Percentiles rank a stretch among this genome's conserved stretches.
Conservation (phyloP, 2,329 filamentous ascomycete species). For the Hypoxylon sp. region DNA sequence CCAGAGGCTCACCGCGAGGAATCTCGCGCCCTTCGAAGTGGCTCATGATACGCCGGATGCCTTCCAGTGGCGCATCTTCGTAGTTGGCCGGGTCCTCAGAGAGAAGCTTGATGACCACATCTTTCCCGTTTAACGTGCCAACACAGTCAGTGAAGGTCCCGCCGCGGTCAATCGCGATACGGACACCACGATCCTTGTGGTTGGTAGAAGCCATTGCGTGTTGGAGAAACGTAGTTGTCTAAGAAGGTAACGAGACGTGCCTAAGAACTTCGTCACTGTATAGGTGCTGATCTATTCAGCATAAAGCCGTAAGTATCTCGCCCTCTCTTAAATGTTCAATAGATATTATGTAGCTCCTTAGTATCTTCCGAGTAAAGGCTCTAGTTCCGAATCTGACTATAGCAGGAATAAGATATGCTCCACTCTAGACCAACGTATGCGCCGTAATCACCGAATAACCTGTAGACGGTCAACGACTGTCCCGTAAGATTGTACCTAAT, state of each 20-base stretch:
- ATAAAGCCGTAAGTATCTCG: neutral
- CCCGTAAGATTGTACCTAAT: neutral
- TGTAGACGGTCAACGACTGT: no score
- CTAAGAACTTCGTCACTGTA: neutral
- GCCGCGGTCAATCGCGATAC: constrained; percentile 84
- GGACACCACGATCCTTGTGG: constrained; percentile 70
- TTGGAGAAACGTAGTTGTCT: neutral
- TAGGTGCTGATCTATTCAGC: neutral
- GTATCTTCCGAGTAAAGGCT: neutral
- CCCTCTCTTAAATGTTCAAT: neutral
- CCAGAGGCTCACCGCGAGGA: constrained; percentile 82
- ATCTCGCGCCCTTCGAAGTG: constrained; percentile 82
- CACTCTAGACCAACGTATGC: neutral
- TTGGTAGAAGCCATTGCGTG: constrained; percentile 56
- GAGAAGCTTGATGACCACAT: constrained; percentile 88
- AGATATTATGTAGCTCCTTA: neutral
- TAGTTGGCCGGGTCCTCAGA: constrained; percentile 94
- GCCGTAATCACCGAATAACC: neutral
- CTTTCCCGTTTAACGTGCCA: constrained; percentile 82
- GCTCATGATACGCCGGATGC: constrained; percentile 87
- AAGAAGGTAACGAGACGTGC: neutral
- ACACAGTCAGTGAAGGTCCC: constrained; percentile 96
- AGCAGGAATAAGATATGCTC: neutral
- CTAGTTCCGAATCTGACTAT: neutral
- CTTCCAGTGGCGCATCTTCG: constrained; percentile 89